A percentile compares a stretch with the other conserved stretches of the same genome.
These are phyloP conservation scores for Novakomyces olei DNA, from an alignment of 805 yeast genomes.

Conservation along the genomic window DNA sequence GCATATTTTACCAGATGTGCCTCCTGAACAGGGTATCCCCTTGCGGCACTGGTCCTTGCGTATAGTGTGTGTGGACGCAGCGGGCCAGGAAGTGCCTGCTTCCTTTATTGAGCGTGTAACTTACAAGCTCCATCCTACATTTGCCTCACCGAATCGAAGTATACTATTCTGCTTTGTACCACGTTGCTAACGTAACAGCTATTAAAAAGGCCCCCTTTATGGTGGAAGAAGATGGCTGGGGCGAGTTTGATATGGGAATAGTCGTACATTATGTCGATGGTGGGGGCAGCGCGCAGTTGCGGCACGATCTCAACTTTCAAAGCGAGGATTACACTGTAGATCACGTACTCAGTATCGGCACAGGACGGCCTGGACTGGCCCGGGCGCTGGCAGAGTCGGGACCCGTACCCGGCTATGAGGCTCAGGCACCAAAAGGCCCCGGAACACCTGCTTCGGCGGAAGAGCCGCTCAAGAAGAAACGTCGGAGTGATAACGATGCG, in stretches of 20 bases:
- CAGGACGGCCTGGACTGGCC: slow-evolving; percentile 48
- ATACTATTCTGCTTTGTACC: too few species aligned
- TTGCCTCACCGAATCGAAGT: slow-evolving; percentile 60
- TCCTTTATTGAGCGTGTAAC: slow-evolving; percentile 76
- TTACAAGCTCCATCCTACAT: slow-evolving; percentile 85
- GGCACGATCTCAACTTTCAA: slow-evolving; percentile 73
- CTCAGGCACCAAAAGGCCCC: too few species aligned
- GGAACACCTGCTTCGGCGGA: slow-evolving; percentile 7
- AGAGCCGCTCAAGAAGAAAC: slow-evolving; percentile 17
- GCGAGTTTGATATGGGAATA: slow-evolving; percentile 80
- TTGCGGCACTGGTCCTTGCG: slow-evolving; percentile 84
- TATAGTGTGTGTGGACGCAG: slow-evolving; percentile 49
- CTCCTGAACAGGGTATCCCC: slow-evolving; percentile 75
- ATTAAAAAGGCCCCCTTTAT: slow-evolving; percentile 65
- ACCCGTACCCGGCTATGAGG: slow-evolving; percentile 42
- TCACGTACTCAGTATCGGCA: slow-evolving; percentile 60
- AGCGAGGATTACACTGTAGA: slow-evolving; percentile 57
- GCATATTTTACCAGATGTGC: slow-evolving; percentile 26
- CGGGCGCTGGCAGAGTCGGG: slow-evolving; percentile 63
- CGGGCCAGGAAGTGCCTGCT: slow-evolving; percentile 71
- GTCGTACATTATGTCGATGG: slow-evolving; percentile 57
- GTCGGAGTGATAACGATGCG: slow-evolving; percentile 17
- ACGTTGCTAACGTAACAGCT: too few species aligned
- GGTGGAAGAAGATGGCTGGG: slow-evolving; percentile 93
- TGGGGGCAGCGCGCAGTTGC: slow-evolving; percentile 67